Conservation (phyloP, 805 yeast species). For the Teunomyces lycoperdinae region DNA sequence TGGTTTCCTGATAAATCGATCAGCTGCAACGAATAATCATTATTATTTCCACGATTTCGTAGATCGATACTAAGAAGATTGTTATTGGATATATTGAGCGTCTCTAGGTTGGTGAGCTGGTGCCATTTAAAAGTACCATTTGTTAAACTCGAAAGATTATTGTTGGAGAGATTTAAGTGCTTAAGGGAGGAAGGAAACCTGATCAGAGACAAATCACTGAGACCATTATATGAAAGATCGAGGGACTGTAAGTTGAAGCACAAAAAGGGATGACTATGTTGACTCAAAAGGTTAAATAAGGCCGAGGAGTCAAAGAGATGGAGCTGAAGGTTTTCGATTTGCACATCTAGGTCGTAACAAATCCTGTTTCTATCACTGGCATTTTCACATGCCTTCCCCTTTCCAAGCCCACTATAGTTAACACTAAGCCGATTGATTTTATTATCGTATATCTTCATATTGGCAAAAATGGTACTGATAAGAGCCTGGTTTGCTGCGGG, state of each 20-base stretch:
- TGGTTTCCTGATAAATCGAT: constrained; percentile 27
- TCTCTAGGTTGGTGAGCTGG: constrained; percentile 11
- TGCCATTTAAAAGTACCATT: constrained; percentile 13
- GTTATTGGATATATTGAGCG: constrained; percentile 23
- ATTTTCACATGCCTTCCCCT: neutral
- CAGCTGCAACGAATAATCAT: constrained; percentile 7
- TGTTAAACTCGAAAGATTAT: constrained; percentile 17
- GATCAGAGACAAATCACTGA: constrained; percentile 19
- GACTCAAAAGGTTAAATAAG: constrained; percentile 10
- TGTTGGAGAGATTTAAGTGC: constrained; percentile 27
- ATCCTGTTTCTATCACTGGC: neutral
- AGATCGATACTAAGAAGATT: constrained; percentile 13
- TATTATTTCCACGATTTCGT: neutral
- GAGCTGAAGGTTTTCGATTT: constrained; percentile 1
- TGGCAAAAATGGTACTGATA: constrained; percentile 1
- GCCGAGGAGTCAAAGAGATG: constrained; percentile 17
- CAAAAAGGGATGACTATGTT: constrained; percentile 6
- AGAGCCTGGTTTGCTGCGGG: constrained; percentile 7
- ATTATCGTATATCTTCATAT: constrained; percentile 1
- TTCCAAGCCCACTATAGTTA: neutral
- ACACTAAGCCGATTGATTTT: neutral
- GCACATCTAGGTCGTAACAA: neutral
- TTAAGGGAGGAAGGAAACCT: constrained; percentile 19
- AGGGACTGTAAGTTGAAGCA: constrained; percentile 14
- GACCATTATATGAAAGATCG: constrained; percentile 27